A percentile compares a stretch with the other conserved stretches of the same genome.
phyloP scores from a whole-genome alignment of 768 basidiomycete species.

The Boletus sp. region DNA sequence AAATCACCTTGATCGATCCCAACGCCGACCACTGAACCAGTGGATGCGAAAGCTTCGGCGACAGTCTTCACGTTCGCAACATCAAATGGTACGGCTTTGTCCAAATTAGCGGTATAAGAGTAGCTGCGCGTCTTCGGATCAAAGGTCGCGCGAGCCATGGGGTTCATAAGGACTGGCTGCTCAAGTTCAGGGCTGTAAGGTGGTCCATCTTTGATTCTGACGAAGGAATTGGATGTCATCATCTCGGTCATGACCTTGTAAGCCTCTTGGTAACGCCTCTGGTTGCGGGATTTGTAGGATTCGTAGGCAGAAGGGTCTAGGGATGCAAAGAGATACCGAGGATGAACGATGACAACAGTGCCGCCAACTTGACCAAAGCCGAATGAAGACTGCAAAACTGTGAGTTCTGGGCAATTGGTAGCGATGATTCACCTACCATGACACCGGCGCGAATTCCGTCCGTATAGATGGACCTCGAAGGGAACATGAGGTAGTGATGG shows the following conservation, averaged over 20 bases:
- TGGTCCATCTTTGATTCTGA: constrained; percentile 91
- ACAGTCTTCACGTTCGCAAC: constrained; percentile 66
- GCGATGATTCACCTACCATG: constrained; percentile 55
- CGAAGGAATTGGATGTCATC: constrained; percentile 91
- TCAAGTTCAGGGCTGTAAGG: constrained; percentile 88
- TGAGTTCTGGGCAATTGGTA: neutral
- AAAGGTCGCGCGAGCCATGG: constrained; percentile 79
- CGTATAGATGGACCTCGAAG: constrained; percentile 92
- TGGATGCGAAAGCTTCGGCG: constrained; percentile 37
- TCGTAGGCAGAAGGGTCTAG: constrained; percentile 76
- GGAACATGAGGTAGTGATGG: constrained; percentile 92
- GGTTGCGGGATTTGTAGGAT: constrained; percentile 70
- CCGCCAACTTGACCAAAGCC: constrained; percentile 99
- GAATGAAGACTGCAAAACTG: constrained; percentile 68
- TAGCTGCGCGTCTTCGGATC: constrained; percentile 86
- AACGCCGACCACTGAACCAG: constrained; percentile 62
- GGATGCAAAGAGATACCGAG: constrained; percentile 84
- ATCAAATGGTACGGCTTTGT: constrained; percentile 51
- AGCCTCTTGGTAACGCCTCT: constrained; percentile 59
- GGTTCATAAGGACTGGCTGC: constrained; percentile 83
- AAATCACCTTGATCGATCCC: constrained; percentile 85
- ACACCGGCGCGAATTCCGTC: constrained; percentile 86
- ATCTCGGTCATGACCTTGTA: constrained; percentile 94
- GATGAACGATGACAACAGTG: constrained; percentile 82
- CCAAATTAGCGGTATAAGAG: constrained; percentile 66